Evolutionary conservation across 768 basidiomycete species (phyloP).

Genomic region (Mycena crocata): DNA sequence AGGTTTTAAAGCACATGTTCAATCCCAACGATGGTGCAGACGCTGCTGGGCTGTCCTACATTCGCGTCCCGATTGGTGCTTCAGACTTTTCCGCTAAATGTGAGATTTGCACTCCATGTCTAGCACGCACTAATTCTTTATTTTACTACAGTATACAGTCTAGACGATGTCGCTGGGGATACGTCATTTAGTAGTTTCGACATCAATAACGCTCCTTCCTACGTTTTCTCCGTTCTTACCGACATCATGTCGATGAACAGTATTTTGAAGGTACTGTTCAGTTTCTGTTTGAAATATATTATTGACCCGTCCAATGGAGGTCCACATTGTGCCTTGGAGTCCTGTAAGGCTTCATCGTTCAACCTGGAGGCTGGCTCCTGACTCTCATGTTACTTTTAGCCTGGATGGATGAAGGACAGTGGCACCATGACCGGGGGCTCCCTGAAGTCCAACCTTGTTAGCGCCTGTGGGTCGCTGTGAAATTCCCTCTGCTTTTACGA

Average conservation of each 20-base stretch:
- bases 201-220: slow-evolving; percentile 67
- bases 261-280: slow-evolving; percentile 11
- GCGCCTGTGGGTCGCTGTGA: slow-evolving; percentile 20
- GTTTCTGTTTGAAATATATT: not conserved
- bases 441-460: slow-evolving; percentile 58
- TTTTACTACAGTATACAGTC: slow-evolving; percentile 64
- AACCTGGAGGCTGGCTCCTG: no score
- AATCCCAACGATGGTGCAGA: slow-evolving; percentile 67
- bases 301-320: slow-evolving; percentile 27
- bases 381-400: slow-evolving; percentile 51
- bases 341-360: slow-evolving; percentile 58
- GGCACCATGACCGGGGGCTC: slow-evolving; percentile 76
- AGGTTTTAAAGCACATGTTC: slow-evolving; percentile 69
- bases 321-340: slow-evolving; percentile 80
- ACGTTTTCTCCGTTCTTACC: slow-evolving; percentile 69
- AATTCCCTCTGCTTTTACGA: not conserved
- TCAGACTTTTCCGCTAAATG: slow-evolving; percentile 75
- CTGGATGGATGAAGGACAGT: slow-evolving; percentile 82
- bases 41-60: slow-evolving; percentile 56
- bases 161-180: slow-evolving; percentile 71
- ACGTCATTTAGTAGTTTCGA: slow-evolving; percentile 68
- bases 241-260: slow-evolving; percentile 74
- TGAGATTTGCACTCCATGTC: slow-evolving; percentile 34
- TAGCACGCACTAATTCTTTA: not conserved
- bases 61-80: slow-evolving; percentile 75